Conservation (phyloP, 495 filamentous ascomycete species). For the Aspergillus cavernicola region DNA sequence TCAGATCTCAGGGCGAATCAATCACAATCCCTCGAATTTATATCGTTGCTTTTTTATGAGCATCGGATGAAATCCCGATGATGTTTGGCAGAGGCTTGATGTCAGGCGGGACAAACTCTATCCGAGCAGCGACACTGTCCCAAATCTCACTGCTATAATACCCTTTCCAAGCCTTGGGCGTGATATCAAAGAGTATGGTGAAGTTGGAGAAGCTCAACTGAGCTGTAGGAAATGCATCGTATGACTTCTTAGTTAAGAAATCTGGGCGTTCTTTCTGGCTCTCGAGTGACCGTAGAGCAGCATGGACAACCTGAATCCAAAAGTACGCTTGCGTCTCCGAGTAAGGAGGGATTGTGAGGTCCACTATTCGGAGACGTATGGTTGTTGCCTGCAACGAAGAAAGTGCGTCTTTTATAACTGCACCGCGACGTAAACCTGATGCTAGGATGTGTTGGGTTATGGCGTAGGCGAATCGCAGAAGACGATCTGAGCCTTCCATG, state of each 20-base stretch:
- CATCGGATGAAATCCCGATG: background rate
- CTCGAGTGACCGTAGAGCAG: background rate
- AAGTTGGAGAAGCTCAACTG: slow-evolving; percentile 5
- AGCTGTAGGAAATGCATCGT: background rate
- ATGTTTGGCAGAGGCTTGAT: slow-evolving; percentile 6
- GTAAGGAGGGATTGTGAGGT: background rate
- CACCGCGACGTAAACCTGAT: background rate
- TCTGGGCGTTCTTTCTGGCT: too few species aligned
- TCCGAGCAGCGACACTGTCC: slow-evolving; percentile 3
- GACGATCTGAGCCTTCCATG: background rate
- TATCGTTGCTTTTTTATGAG: background rate
- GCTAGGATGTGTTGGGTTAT: background rate
- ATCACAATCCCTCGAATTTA: background rate
- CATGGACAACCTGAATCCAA: slow-evolving; percentile 9
- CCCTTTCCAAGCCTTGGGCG: background rate
- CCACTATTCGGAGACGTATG: background rate
- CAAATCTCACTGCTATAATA: background rate
- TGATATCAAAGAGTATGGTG: background rate
- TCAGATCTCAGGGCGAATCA: background rate
- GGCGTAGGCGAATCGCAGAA: slow-evolving; percentile 8
- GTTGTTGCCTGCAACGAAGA: slow-evolving; percentile 1
- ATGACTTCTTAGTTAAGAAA: background rate
- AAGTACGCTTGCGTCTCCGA: slow-evolving; percentile 10
- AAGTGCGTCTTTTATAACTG: slow-evolving; percentile 3
- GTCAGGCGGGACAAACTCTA: slow-evolving; percentile 3